Conservation (phyloP, 2,329 filamentous ascomycete species). For the Phoma sp. region DNA sequence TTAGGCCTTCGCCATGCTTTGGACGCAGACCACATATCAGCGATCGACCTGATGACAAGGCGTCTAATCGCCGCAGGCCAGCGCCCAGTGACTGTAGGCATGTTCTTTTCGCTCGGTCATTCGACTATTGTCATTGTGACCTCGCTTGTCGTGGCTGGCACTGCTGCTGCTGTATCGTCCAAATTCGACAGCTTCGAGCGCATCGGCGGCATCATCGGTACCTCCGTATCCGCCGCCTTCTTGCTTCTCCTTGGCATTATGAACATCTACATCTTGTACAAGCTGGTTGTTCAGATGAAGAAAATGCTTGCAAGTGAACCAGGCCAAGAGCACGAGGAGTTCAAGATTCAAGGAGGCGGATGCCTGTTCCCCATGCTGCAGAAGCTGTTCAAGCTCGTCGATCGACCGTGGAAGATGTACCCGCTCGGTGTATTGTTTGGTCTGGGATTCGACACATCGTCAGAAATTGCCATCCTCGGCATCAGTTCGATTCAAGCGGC, state of each 20-base stretch:
- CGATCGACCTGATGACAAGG: conserved; percentile 94
- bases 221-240: conserved; percentile 83
- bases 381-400: conserved; percentile 76
- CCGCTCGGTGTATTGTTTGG: conserved; percentile 86
- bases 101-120: conserved; percentile 92
- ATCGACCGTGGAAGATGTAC: conserved; percentile 93
- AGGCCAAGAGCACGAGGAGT: conserved; percentile 58
- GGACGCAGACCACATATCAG: conserved; percentile 92
- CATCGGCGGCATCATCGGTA: conserved; percentile 88
- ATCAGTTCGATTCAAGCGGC: conserved; percentile 89
- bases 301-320: conserved; percentile 63
- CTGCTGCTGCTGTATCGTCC: conserved; percentile 80
- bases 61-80: conserved; percentile 86
- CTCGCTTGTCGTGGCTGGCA: conserved; percentile 90
- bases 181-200: conserved; percentile 81
- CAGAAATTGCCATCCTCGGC: conserved; percentile 89
- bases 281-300: conserved; percentile 73
- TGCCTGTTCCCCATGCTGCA: conserved; percentile 76
- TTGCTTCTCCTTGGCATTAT: conserved; percentile 81
- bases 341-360: conserved; percentile 79
- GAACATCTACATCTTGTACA: conserved; percentile 85
- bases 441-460: conserved; percentile 93
- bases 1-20: conserved; percentile 93
- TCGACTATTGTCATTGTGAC: conserved; percentile 92
- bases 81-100: conserved; percentile 88